These are phyloP conservation scores for Fusarium citri DNA, from an alignment of 2,329 filamentous ascomycete genomes.

Conservation along the genomic window DNA sequence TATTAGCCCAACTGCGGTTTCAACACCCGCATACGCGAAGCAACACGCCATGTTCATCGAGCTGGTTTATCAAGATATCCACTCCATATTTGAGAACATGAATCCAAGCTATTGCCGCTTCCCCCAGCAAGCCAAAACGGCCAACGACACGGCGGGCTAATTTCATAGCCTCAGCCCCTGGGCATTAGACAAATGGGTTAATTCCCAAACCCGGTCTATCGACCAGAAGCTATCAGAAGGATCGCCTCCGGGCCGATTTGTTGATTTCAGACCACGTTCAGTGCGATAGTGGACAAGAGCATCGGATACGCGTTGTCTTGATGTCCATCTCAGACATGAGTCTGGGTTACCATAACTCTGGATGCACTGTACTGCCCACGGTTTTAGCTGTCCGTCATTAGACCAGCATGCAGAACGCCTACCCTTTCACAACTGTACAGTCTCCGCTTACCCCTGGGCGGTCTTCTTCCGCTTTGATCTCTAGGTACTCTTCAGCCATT, in stretches of 20 bases:
- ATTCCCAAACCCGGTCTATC: slow-evolving; percentile 1
- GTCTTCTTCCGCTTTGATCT: not conserved
- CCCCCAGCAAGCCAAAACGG: not conserved
- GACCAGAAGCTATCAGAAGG: slow-evolving; percentile 4
- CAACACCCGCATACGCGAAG: not conserved
- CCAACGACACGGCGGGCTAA: not conserved
- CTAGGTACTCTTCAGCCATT: not conserved
- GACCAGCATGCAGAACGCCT: not conserved
- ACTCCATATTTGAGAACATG: slow-evolving; percentile 2
- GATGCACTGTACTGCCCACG: not conserved
- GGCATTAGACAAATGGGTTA: slow-evolving; percentile 2
- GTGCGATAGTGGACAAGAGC: not conserved
- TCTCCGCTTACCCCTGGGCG: not conserved
- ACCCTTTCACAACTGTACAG: not conserved
- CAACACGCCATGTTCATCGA: slow-evolving; percentile 16
- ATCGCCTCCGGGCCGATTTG: slow-evolving; percentile 14
- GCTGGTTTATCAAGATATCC: slow-evolving; percentile 3
- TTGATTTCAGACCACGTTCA: not conserved
- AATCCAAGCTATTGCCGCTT: slow-evolving; percentile 2
- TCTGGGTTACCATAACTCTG: not conserved
- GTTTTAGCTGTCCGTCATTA: not conserved
- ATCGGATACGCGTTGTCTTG: not conserved
- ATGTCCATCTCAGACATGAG: not conserved
- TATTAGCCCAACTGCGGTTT: slow-evolving; percentile 1
- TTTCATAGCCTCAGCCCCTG: slow-evolving; percentile 11